Percentiles rank a stretch among this genome's conserved stretches.
Evolutionary conservation across 1,284 basidiomycete genomes (phyloP).

Genomic region (Cutaneotrichosporon daszewskae): DNA sequence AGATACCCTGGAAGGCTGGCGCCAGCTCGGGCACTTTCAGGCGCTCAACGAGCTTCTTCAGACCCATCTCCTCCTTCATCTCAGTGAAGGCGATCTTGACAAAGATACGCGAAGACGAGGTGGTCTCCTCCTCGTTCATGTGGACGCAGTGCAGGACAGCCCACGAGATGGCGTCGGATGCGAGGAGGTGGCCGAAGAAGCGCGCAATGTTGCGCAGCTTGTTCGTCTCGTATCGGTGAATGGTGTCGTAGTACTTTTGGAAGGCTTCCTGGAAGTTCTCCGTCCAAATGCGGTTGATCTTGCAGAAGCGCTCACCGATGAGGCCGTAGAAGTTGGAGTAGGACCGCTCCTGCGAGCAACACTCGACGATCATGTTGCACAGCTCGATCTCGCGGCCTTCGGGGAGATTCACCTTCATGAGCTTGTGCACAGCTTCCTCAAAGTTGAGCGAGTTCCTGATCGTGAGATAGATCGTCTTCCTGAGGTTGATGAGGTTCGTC

Average conservation of each 20-base stretch:
- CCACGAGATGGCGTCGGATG: conserved; percentile 86
- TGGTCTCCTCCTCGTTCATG: conserved; percentile 97
- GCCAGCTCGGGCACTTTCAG: conserved; percentile 81
- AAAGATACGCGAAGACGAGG: conserved; percentile 92
- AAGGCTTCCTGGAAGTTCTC: conserved; percentile 85
- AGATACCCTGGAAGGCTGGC: conserved; percentile 72
- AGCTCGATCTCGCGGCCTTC: conserved; percentile 96
- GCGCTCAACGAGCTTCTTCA: conserved; percentile 73
- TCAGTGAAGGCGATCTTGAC: conserved; percentile 94
- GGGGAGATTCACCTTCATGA: conserved; percentile 84
- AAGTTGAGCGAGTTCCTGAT: conserved; percentile 98
- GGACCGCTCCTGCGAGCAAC: conserved; percentile 97
- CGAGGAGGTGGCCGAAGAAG: conserved; percentile 87
- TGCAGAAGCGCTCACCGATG: conserved; percentile 92
- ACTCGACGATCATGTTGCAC: conserved; percentile 98
- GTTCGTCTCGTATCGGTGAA: conserved; percentile 98
- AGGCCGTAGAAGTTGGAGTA: conserved; percentile 95
- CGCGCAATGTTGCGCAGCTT: conserved; percentile 93
- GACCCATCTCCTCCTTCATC: conserved; percentile 86
- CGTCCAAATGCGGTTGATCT: conserved; percentile 89
- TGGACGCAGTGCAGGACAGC: conserved; percentile 74
- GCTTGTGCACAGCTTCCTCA: conserved; percentile 97
- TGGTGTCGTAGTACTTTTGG: conserved; percentile 85
- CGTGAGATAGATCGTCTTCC: conserved; percentile 90
- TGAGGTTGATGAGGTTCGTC: conserved; percentile 91